Conservation (phyloP, 139 green algal species). For the Volvox africanus region DNA sequence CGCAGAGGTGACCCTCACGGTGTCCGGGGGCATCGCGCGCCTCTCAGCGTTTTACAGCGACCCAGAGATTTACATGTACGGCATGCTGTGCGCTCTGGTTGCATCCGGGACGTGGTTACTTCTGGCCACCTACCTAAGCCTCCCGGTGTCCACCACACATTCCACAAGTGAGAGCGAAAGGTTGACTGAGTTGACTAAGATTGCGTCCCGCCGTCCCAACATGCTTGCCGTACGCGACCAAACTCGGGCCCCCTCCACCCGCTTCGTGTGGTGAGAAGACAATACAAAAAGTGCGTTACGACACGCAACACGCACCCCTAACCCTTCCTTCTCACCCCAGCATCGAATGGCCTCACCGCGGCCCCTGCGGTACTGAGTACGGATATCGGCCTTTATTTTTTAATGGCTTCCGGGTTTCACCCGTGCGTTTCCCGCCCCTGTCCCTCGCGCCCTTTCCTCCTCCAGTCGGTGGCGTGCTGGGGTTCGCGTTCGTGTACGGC, state of each 20-base stretch:
- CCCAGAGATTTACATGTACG: constrained; percentile 65
- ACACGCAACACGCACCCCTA: too few species aligned
- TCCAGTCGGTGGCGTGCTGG: constrained; percentile 55
- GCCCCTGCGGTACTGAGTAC: too few species aligned
- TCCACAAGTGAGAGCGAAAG: constrained; percentile 55
- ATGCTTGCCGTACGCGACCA: too few species aligned
- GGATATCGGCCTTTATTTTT: too few species aligned
- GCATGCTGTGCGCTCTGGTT: constrained; percentile 73
- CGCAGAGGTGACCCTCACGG: constrained; percentile 53
- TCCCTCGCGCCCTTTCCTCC: background rate
- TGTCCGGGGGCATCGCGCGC: constrained; percentile 49
- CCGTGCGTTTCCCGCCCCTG: too few species aligned
- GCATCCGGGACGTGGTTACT: constrained; percentile 71
- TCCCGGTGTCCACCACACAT: constrained; percentile 69
- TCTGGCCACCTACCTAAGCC: constrained; percentile 65
- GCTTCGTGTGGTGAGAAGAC: too few species aligned
- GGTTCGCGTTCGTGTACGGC: constrained; percentile 56
- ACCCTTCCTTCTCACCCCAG: too few species aligned
- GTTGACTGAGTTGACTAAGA: background rate
- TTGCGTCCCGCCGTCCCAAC: too few species aligned
- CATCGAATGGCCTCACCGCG: too few species aligned
- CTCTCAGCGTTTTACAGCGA: constrained; percentile 16
- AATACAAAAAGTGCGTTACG: too few species aligned
- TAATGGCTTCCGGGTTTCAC: too few species aligned
- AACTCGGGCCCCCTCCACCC: too few species aligned